Evolutionary conservation across 1,139 yeast genomes (phyloP).

Genomic region (Taiozyma sp.): DNA sequence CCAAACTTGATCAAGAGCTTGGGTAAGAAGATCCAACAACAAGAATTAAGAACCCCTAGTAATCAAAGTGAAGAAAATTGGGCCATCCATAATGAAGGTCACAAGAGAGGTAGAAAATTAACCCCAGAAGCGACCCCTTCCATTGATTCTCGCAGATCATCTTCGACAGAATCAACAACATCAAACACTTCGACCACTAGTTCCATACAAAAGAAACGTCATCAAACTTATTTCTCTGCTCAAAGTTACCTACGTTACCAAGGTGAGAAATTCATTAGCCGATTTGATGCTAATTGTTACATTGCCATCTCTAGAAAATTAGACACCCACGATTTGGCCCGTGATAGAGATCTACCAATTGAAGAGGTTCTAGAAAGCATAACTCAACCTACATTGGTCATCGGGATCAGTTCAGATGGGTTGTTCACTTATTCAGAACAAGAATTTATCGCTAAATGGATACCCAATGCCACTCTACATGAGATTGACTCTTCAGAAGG

Average conservation of each 20-base stretch:
- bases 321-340: slow-evolving; percentile 90
- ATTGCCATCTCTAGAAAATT: slow-evolving; percentile 88
- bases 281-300: slow-evolving; percentile 96
- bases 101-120: slow-evolving; percentile 26
- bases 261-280: slow-evolving; percentile 78
- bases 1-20: slow-evolving; percentile 37
- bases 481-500: slow-evolving; percentile 93
- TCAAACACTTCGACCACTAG: slow-evolving; percentile 24
- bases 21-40: slow-evolving; percentile 22
- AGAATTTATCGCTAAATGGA: slow-evolving; percentile 67
- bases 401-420: slow-evolving; percentile 91
- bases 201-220: slow-evolving; percentile 17
- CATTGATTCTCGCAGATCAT: slow-evolving; percentile 15
- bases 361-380: slow-evolving; percentile 51
- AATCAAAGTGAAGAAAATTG: slow-evolving; percentile 46
- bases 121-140: slow-evolving; percentile 13
- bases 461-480: slow-evolving; percentile 64
- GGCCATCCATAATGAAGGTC: slow-evolving; percentile 66
- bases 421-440: slow-evolving; percentile 90
- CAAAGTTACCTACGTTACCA: slow-evolving; percentile 92
- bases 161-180: slow-evolving; percentile 7
- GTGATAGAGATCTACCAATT: slow-evolving; percentile 52
- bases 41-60: slow-evolving; percentile 25
- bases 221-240: slow-evolving; percentile 90
- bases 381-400: slow-evolving; percentile 68